phyloP scores from a whole-genome alignment of 208 protist species.

The Leishmania turanica region DNA sequence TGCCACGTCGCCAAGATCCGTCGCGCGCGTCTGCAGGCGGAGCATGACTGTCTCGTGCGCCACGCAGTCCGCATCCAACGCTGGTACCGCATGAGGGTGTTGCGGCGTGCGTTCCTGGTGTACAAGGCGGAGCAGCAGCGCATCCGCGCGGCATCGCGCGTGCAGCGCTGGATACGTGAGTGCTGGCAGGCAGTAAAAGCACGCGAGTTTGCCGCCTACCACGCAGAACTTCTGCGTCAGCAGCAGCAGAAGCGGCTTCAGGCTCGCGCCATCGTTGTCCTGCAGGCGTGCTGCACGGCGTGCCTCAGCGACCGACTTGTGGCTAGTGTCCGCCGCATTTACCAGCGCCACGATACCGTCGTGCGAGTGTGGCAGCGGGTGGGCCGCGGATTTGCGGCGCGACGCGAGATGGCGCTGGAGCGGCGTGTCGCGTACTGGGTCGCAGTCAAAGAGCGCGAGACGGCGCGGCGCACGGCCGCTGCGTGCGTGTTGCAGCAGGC shows the following conservation, averaged over 20 bases:
- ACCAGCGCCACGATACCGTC: slow-evolving; percentile 38
- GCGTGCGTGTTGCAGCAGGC: slow-evolving; percentile 79
- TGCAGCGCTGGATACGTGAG: slow-evolving; percentile 66
- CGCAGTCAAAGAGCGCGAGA: slow-evolving; percentile 33
- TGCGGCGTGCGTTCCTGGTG: slow-evolving; percentile 53
- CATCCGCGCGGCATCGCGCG: slow-evolving; percentile 39
- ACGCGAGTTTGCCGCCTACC: slow-evolving; percentile 65
- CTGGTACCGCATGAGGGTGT: slow-evolving; percentile 64
- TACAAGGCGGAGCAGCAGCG: slow-evolving; percentile 49
- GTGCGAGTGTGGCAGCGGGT: slow-evolving; percentile 63
- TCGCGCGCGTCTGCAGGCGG: slow-evolving; percentile 64
- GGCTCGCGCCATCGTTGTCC: slow-evolving; percentile 33
- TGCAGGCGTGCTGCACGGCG: slow-evolving; percentile 57
- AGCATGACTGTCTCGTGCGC: slow-evolving; percentile 46
- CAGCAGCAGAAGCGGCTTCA: slow-evolving; percentile 51
- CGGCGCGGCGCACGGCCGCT: slow-evolving; percentile 35
- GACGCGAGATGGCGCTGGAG: slow-evolving; percentile 41
- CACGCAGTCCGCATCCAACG: slow-evolving; percentile 57
- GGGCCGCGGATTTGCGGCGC: slow-evolving; percentile 53
- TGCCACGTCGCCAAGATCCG: slow-evolving; percentile 59
- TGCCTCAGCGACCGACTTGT: slow-evolving; percentile 53
- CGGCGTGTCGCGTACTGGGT: slow-evolving; percentile 33
- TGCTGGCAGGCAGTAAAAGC: slow-evolving; percentile 54
- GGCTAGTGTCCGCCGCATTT: slow-evolving; percentile 48
- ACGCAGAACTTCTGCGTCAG: slow-evolving; percentile 55